Base-by-base conservation (phyloP, 768 basidiomycete species). In the Podaxis mareebaensis region DNA sequence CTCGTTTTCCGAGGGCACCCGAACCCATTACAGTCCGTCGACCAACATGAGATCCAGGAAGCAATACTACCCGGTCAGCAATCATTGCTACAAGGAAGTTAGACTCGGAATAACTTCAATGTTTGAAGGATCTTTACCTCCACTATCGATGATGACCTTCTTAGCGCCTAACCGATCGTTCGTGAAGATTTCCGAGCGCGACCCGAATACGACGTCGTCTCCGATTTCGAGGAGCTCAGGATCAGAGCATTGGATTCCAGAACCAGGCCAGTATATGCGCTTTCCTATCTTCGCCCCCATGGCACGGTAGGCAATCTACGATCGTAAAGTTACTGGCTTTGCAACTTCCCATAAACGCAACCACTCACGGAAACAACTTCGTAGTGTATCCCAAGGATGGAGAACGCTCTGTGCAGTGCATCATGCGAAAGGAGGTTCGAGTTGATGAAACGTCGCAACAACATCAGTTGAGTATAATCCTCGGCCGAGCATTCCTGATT, bases 201-300 rank as follows among this genome's bases (percentile, higher is more conserved):
- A 80, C 17, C 81, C 81, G 66, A 83, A 83, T 30, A 82, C 77
- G 44, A 83, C 81, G 67, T 82, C 78, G 67, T 83, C 75, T 24
- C 81, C 81, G 28, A 83, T 78, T 53, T 80, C 78, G 55, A 83
- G 70, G 36, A 83, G 68, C 69, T 83, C 81, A 1, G 81, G 81
- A 64, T 83, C 81, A 17, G 70, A 73, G 62, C 81, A 82, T 67
- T 76, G 74, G 30, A 83, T 72, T 6, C 81, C 79, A 7, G 78
- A 78, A 2, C 78, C 78, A 12, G 81, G 81, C 81, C 81, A 83
- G 67, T 82, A 83, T 11, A 82, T 75, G 8, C 77, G 77, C 64
- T 74, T 69, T 22, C 81, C 81, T n/a, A 83, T 70, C 69, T 80
- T 81, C 22, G 81, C 81, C n/a, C 81, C 81, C 81, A 83, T 81